phyloP scores from a whole-genome alignment of 192 early-diverging fungal genomes.

The Podochytrium sp. region DNA sequence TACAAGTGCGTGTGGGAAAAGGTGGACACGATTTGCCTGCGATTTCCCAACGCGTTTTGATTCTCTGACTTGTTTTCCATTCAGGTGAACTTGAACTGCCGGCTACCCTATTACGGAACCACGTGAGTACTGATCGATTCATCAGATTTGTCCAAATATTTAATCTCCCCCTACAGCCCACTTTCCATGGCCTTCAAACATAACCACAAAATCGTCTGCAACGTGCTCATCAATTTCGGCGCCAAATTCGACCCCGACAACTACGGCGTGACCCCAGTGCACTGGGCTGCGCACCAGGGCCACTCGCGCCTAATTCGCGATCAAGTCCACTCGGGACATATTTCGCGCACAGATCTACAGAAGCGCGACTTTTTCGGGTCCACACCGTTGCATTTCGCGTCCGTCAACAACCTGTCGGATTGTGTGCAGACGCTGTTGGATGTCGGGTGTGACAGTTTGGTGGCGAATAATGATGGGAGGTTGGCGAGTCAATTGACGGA shows the following conservation, averaged over 20 bases:
- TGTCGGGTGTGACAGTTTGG: constrained; percentile 32
- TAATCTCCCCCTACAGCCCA: constrained; percentile 14
- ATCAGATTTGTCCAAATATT: neutral
- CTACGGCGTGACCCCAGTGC: constrained; percentile 42
- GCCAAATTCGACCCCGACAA: constrained; percentile 37
- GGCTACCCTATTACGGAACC: constrained; percentile 36
- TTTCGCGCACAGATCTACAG: constrained; percentile 29
- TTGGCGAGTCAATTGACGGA: constrained; percentile 32
- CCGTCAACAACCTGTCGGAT: constrained; percentile 30
- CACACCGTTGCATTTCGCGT: constrained; percentile 47
- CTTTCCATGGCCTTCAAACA: constrained; percentile 37
- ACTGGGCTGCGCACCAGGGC: constrained; percentile 43
- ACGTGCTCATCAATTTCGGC: constrained; percentile 41
- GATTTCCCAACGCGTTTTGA: no score
- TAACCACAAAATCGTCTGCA: constrained; percentile 26
- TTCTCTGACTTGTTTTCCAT: no score
- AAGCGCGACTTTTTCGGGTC: constrained; percentile 41
- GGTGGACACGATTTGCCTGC: no score
- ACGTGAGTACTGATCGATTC: constrained; percentile 22
- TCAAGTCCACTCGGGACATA: constrained; percentile 29
- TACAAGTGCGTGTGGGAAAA: constrained; percentile 36
- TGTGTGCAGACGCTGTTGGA: constrained; percentile 33
- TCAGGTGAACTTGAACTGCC: constrained; percentile 41
- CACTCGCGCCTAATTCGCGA: constrained; percentile 29
- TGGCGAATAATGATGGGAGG: constrained; percentile 40